Percentiles rank a stretch among this genome's conserved stretches.
Evolutionary conservation across 2,329 filamentous ascomycete species (phyloP).

Genomic region (Fusarium luffae): DNA sequence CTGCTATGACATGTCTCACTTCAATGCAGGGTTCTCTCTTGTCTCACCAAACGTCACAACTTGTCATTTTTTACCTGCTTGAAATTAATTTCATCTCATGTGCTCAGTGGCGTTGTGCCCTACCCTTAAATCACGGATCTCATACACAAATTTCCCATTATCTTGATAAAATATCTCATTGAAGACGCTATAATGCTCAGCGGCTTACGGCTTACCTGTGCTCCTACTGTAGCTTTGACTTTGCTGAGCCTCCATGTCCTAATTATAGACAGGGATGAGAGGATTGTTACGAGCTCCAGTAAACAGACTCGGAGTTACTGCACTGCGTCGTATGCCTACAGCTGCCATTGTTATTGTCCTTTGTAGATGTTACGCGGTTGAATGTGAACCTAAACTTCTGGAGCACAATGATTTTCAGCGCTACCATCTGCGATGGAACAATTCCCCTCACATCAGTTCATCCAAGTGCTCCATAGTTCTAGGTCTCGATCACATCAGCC

Average conservation of each 20-base stretch:
- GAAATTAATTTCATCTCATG: constrained; percentile 4
- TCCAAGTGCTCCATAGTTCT: constrained; percentile 14
- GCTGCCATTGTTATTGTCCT: not conserved
- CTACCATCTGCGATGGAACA: constrained; percentile 17
- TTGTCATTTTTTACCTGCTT: constrained; percentile 1
- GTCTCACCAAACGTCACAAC: constrained; percentile 5
- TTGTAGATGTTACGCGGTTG: not conserved
- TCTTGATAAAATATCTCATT: not conserved
- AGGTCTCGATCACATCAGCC: constrained; percentile 27
- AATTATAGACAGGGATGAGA: constrained; percentile 17
- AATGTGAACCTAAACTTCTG: constrained; percentile 32
- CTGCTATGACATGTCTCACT: constrained; percentile 32
- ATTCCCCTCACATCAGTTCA: constrained; percentile 9
- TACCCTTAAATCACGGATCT: constrained; percentile 23
- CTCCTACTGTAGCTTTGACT: not conserved
- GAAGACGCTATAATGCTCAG: not conserved
- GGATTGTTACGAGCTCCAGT: constrained; percentile 14
- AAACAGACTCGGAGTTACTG: constrained; percentile 15
- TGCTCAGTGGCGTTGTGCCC: constrained; percentile 33
- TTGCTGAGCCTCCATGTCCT: not conserved
- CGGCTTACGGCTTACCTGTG: not conserved
- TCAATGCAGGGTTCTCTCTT: constrained; percentile 19
- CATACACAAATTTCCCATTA: constrained; percentile 9
- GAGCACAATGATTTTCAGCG: constrained; percentile 9
- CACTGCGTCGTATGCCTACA: constrained; percentile 4